These are phyloP conservation scores for Fusarium sororula DNA, from an alignment of 2,329 filamentous ascomycete species.

Conservation along the genomic window DNA sequence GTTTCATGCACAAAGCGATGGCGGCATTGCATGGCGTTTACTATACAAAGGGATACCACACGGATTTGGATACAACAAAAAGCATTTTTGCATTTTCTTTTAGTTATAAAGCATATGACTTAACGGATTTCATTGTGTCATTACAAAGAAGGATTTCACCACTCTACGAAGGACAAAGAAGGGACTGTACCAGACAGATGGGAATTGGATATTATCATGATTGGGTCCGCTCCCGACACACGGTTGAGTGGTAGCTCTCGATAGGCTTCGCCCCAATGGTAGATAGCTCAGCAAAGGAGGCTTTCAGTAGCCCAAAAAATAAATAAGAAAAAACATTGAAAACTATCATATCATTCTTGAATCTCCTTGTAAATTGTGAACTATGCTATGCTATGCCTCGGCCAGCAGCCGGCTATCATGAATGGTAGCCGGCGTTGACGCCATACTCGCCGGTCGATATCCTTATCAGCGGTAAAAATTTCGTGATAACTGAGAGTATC, in stretches of 20 bases:
- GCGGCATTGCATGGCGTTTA: conserved; percentile 45
- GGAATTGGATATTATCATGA: conserved; percentile 25
- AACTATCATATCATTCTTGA: conserved; percentile 7
- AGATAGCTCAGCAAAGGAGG: conserved; percentile 38
- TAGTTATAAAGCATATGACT: conserved; percentile 10
- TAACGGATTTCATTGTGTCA: conserved; percentile 30
- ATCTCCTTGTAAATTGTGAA: conserved; percentile 7
- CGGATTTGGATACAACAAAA: conserved; percentile 36
- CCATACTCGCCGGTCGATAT: conserved; percentile 19
- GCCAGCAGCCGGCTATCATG: conserved; percentile 17
- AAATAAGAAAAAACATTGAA: conserved; percentile 37
- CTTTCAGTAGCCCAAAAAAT: conserved; percentile 7
- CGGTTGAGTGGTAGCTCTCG: conserved; percentile 39
- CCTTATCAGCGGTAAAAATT: conserved; percentile 32
- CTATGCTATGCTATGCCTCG: conserved; percentile 8
- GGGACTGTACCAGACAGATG: conserved; percentile 25
- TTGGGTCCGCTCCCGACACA: conserved; percentile 36
- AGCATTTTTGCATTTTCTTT: conserved; percentile 27
- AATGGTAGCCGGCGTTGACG: conserved; percentile 15
- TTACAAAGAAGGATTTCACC: conserved; percentile 33
- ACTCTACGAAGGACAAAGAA: conserved; percentile 33
- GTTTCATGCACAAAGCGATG: conserved; percentile 41
- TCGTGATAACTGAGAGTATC: conserved; percentile 27
- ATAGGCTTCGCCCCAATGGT: conserved; percentile 16
- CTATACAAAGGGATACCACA: conserved; percentile 44